phyloP scores from a whole-genome alignment of 306 rosid species.

The Prunus persica region Prunus_persica_NCBIv2 NC_034016.1:507001-507500 shows the following conservation, averaged over 20 bases:
- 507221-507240: not conserved
- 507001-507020: not conserved
- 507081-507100: not conserved
- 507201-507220: not conserved
- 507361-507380: too few species aligned
- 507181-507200: rapidly evolving
- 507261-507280: too few species aligned
- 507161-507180: conserved; percentile 49
- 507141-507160: not conserved
- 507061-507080: not conserved
- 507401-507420: too few species aligned
- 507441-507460: too few species aligned
- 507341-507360: too few species aligned
- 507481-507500: too few species aligned
- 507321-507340: too few species aligned
- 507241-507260: not conserved
- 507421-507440: too few species aligned
- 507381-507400: too few species aligned
- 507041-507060: not conserved
- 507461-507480: too few species aligned
- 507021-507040: not conserved
- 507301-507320: too few species aligned
- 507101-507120: not conserved
- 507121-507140: not conserved
- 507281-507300: too few species aligned